Conservation (phyloP, 345 rosid genomes). For the Firmiana major region DNA sequence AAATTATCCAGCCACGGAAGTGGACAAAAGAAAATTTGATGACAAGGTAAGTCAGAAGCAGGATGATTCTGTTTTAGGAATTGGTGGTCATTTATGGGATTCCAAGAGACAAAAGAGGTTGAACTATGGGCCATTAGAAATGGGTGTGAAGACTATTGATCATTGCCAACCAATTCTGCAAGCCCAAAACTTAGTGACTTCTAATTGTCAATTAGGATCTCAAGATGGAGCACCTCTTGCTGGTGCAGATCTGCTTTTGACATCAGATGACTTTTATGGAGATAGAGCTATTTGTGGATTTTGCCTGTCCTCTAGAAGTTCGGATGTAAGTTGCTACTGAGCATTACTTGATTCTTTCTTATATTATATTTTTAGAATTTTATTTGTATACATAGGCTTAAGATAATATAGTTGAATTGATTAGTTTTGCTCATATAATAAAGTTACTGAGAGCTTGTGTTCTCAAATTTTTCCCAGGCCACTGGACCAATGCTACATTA, state of each 20-base stretch:
- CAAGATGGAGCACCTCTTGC: neutral
- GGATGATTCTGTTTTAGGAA: conserved; percentile 30
- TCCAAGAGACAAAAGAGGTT: conserved; percentile 54
- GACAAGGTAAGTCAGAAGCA: conserved; percentile 20
- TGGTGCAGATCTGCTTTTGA: conserved; percentile 16
- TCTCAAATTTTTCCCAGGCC: conserved; percentile 31
- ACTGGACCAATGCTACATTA: conserved; percentile 79
- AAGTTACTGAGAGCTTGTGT: neutral
- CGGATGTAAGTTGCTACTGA: conserved; percentile 45
- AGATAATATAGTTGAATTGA: neutral
- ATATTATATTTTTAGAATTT: neutral
- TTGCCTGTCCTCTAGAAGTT: conserved; percentile 53
- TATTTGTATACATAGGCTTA: neutral
- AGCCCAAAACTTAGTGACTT: conserved; percentile 20
- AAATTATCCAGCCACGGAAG: conserved; percentile 20
- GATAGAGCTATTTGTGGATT: conserved; percentile 52
- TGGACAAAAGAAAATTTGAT: conserved; percentile 26
- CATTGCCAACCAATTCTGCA: conserved; percentile 15
- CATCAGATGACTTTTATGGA: conserved; percentile 17
- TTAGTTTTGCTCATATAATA: neutral
- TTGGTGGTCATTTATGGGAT: conserved; percentile 34
- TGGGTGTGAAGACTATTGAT: conserved; percentile 3
- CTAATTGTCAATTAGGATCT: conserved; percentile 12
- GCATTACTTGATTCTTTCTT: neutral
- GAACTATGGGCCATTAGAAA: conserved; percentile 23